Conservation (phyloP, 768 basidiomycete species). For the Psilocybe cubensis region DNA sequence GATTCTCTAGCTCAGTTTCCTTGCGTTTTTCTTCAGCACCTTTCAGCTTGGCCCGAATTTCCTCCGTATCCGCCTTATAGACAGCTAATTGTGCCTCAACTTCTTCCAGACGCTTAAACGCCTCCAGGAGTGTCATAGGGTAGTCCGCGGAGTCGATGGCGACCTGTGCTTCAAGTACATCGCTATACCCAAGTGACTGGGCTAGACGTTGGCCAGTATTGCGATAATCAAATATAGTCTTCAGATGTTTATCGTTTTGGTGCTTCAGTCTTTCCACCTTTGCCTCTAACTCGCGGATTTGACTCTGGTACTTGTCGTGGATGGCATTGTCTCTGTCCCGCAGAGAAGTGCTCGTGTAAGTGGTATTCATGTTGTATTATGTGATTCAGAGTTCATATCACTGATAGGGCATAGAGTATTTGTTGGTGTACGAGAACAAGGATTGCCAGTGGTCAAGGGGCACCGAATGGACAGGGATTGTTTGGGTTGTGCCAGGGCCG, state of each 20-base stretch:
- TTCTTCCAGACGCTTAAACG: conserved; percentile 34
- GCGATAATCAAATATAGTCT: conserved; percentile 40
- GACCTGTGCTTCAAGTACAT: conserved; percentile 46
- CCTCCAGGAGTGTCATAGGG: conserved; percentile 36
- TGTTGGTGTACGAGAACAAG: not conserved
- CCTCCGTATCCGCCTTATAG: conserved; percentile 26
- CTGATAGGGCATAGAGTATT: not conserved
- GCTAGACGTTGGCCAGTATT: conserved; percentile 43
- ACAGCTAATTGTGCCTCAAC: conserved; percentile 32
- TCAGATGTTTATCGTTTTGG: conserved; percentile 37
- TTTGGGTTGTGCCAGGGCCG: too few species aligned
- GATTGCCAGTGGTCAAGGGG: too few species aligned
- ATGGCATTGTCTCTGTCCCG: conserved; percentile 41
- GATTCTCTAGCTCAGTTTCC: conserved; percentile 24
- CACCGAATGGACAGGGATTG: too few species aligned
- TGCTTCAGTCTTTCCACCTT: conserved; percentile 35
- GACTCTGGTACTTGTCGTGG: conserved; percentile 35
- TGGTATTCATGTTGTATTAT: not conserved
- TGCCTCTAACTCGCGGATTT: conserved; percentile 31
- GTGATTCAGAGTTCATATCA: not conserved
- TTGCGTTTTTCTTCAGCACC: conserved; percentile 12
- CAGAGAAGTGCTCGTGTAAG: conserved; percentile 35
- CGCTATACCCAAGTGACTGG: conserved; percentile 44
- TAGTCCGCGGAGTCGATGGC: conserved; percentile 40
- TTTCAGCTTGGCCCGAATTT: conserved; percentile 21